Base-by-base conservation (phyloP, 495 filamentous ascomycete genomes). In the Glutinoglossum americanum region DNA sequence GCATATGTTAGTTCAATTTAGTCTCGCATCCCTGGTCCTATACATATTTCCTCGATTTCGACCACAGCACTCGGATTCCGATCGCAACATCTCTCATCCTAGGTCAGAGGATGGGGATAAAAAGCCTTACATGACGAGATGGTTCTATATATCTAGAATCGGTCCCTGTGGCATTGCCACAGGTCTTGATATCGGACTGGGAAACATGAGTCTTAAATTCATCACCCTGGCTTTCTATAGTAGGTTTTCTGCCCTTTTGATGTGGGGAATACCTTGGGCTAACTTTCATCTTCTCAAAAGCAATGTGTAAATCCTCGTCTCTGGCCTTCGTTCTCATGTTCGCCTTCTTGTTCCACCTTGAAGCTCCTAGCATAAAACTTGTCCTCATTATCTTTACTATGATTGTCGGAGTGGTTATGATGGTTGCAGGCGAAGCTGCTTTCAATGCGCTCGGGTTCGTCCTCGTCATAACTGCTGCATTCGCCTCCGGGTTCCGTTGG, bases 281-380 rank as follows among this genome's bases (percentile, higher is more conserved):
- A 3, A 55, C 41, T 21, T 35, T 19, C 19, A 30, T 47, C 19
- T 27, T 48, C 57, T n/a, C 35, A 30, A 47, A 61, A 87, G 84
- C 90, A 57, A 99, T 99, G 93, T 97, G 92, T 70, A 99, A 99
- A 80, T 97, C 92, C 3, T 95, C 89, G 23, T 84, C 88, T 35
- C 78, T 97, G 19, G 89, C 84, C 39, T 97, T 99, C 64, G 92
- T 99, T 51, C 82, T 99, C 8, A 63, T 94, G 57, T 99, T 99
- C 69, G 93, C 93, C 59, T 94, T 99, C 67, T 64, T 93, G 54
- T 97, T 99, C 74, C 82, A 83, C 37, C 81, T 99, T 30, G 93
- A 99, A 69, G 76, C 77, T 6, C 87, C 87, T 0, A 95, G 89
- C 0, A 80, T 85, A 72, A 83, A 81, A 61, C 76, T 99, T 23